Conservation (phyloP, 164 flowering plant genomes). For the Echeveria elegans region DNA sequence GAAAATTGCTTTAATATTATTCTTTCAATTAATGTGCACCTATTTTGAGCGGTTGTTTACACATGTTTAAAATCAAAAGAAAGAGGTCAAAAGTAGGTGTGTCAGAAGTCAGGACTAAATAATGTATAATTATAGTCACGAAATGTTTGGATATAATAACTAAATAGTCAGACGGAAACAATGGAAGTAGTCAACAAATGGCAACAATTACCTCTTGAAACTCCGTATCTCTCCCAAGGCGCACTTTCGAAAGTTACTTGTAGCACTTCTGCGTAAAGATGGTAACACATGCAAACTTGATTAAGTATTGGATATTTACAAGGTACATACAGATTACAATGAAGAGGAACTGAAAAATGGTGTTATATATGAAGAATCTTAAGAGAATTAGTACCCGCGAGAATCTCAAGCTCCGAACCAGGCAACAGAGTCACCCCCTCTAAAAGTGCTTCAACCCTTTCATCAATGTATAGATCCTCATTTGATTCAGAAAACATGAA, state of each 20-base stretch:
- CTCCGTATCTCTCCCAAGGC: conserved; percentile 40
- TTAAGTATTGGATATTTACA: not conserved
- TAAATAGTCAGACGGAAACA: not conserved
- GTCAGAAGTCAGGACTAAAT: not conserved
- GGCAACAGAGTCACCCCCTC: conserved; percentile 50
- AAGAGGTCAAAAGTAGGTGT: not conserved
- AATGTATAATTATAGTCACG: not conserved
- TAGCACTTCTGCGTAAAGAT: conserved; percentile 58
- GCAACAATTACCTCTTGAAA: conserved; percentile 43
- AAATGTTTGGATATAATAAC: too few species aligned
- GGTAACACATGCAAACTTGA: conserved; percentile 5
- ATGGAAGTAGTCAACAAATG: not conserved
- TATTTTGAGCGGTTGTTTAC: not conserved
- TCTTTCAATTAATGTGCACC: not conserved
- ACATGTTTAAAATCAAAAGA: not conserved
- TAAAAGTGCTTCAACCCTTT: conserved; percentile 64
- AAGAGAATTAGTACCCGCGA: conserved; percentile 52
- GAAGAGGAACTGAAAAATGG: not conserved
- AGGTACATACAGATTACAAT: too few species aligned
- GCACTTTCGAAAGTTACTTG: conserved; percentile 41
- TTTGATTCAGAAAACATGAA: conserved; percentile 21
- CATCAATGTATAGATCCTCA: conserved; percentile 65
- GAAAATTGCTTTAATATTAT: not conserved
- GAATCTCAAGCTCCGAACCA: conserved; percentile 67
- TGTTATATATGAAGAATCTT: not conserved